These are phyloP conservation scores for Pythium sp. DNA, from an alignment of 352 stramenopile species.

Conservation along the genomic window DNA sequence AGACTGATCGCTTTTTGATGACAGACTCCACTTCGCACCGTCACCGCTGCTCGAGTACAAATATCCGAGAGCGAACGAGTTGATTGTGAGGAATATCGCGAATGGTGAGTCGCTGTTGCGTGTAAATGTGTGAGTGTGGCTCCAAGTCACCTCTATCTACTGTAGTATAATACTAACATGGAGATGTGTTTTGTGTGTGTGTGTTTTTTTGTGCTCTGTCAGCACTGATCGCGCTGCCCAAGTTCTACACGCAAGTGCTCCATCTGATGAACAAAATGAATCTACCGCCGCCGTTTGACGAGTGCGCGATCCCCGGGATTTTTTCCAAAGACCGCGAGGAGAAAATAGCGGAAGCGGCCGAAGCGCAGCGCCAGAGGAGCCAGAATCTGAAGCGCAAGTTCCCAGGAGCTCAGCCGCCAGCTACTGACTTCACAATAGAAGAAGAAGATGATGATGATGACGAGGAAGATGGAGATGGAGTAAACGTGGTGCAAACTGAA, in stretches of 20 bases:
- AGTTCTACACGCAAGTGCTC: constrained; percentile 89
- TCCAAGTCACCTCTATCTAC: too few species aligned
- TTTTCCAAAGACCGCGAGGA: constrained; percentile 39
- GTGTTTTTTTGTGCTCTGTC: not conserved
- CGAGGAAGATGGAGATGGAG: not conserved
- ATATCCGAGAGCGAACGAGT: constrained; percentile 75
- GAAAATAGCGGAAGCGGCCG: not conserved
- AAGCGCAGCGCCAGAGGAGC: not conserved
- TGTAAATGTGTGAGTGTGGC: too few species aligned
- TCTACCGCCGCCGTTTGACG: constrained; percentile 75
- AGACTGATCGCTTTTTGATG: not conserved
- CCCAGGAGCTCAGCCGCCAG: constrained; percentile 6
- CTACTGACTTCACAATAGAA: constrained; percentile 32
- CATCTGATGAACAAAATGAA: constrained; percentile 94
- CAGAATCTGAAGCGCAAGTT: constrained; percentile 22
- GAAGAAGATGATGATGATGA: constrained; percentile 26
- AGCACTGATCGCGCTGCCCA: constrained; percentile 84
- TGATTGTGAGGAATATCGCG: constrained; percentile 82
- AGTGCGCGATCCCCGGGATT: constrained; percentile 56
- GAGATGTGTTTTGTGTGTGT: not conserved
- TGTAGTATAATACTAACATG: too few species aligned
- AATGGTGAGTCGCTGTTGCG: constrained; percentile 48
- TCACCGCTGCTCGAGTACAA: constrained; percentile 86
- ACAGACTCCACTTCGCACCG: constrained; percentile 80
- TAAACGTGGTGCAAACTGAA: not conserved